Evolutionary conservation across 495 filamentous ascomycete genomes (phyloP), one percentile per base, ranked within the genome.

Genomic region (Daldinia bambusicola): DNA sequence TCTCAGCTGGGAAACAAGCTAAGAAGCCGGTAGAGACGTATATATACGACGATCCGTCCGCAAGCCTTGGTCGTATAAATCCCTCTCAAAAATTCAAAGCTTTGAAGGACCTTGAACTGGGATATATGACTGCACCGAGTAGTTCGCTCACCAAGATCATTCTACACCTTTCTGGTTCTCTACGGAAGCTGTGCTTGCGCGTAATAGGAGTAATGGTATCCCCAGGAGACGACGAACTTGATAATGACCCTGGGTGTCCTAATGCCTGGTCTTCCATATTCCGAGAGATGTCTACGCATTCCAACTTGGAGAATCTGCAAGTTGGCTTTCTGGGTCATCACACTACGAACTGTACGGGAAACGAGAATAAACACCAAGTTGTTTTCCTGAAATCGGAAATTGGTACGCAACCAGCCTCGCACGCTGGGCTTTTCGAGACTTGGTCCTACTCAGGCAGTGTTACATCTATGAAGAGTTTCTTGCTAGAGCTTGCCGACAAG

Each of bases 231-330:
- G 63, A 76, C 12, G 74, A 76, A 43, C 66, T 73, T 3, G 67
- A 76, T 41, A 76, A 70, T 7, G 53, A 76, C 18, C 45, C 68
- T 20, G 16, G 30, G 32, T 55, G 55, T n/a, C 64, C 70, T 12
- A 76, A 76, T 22, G 74, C 74, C 4, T 76, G 74, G 74, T 34
- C 66, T 10, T 56, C 60, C 4, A 59, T 76, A n/a, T 69, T 76
- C 30, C 55, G 55, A 20, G 31, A 58, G 3, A 71, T 76, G 57
- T 61, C 64, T 10, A 40, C 9, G 14, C 62, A 45, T 26, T 22
- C 70, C n/a, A 37, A 20, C 8, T 30, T 76, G 16, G 70, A 74
- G 37, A 30, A 66, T 4, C 40, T 74, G 14, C 48, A 55, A 3
- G 18, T 71, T 14, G 32, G 48, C 34, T 61, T 45, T 16, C 41